Evolutionary conservation across 139 green algal genomes (phyloP).

Genomic region (Yamagishiella unicocca): DNA sequence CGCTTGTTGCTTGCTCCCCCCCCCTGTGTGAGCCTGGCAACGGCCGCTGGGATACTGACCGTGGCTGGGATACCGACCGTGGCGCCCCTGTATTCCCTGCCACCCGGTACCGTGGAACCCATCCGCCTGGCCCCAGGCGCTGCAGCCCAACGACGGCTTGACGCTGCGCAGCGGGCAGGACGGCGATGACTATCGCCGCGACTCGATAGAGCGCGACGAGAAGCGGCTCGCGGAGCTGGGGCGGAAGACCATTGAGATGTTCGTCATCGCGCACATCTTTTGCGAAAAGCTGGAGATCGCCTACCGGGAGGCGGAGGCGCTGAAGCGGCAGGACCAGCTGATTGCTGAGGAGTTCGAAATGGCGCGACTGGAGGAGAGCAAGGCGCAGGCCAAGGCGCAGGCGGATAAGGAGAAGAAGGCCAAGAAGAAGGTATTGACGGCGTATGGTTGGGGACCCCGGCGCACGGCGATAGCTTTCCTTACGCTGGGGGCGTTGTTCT

Average conservation of each 20-base stretch:
- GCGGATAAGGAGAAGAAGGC: conserved; percentile 78
- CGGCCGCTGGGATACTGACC: too few species aligned
- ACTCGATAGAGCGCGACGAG: conserved; percentile 92
- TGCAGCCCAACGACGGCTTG: conserved; percentile 62
- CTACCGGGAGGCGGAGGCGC: conserved; percentile 87
- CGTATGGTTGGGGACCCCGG: too few species aligned
- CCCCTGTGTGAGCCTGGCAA: too few species aligned
- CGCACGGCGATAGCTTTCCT: too few species aligned
- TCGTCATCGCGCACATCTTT: conserved; percentile 89
- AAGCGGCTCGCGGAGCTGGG: conserved; percentile 92
- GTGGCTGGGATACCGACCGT: too few species aligned
- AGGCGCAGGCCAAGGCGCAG: conserved; percentile 68
- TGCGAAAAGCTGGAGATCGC: conserved; percentile 79
- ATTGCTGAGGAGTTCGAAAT: conserved; percentile 93
- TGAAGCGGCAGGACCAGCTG: conserved; percentile 91
- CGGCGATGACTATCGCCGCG: conserved; percentile 74
- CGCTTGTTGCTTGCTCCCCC: too few species aligned
- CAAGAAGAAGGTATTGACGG: conserved; percentile 91
- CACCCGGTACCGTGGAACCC: too few species aligned
- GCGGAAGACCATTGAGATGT: conserved; percentile 92
- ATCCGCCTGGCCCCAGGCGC: conserved; percentile 30
- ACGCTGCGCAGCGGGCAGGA: conserved; percentile 68
- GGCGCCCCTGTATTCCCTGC: too few species aligned
- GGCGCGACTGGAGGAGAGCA: conserved; percentile 72
- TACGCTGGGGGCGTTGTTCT: too few species aligned